These are phyloP conservation scores for Fragilariopsis cylindrus DNA, from an alignment of 108 stramenopile genomes.

Conservation along the genomic window DNA sequence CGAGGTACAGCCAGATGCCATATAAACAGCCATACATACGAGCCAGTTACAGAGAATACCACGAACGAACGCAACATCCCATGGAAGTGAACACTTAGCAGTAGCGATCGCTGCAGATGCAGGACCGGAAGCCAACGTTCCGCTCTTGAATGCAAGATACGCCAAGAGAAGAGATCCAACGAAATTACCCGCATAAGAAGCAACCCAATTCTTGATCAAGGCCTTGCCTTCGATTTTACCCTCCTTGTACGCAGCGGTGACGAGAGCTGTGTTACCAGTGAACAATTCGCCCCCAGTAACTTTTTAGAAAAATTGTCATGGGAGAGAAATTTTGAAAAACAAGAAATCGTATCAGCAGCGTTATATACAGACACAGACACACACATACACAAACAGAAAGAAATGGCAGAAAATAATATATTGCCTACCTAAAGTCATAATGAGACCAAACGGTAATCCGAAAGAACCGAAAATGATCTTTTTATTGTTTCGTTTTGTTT, in stretches of 20 bases:
- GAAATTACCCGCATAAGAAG: conserved; percentile 84
- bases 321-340: conserved; percentile 47
- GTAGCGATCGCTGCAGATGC: conserved; percentile 80
- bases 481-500: not conserved
- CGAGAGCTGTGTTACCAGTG: conserved; percentile 64
- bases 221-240: conserved; percentile 61
- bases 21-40: conserved; percentile 94
- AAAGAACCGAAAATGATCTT: conserved; percentile 83
- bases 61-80: conserved; percentile 84
- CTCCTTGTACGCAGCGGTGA: conserved; percentile 77
- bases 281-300: conserved; percentile 81
- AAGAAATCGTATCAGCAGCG: too few species aligned
- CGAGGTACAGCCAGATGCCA: conserved; percentile 80
- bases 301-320: too few species aligned
- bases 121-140: conserved; percentile 70
- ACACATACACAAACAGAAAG: too few species aligned
- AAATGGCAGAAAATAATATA: too few species aligned
- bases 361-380: too few species aligned
- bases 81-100: conserved; percentile 77
- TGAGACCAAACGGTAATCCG: conserved; percentile 86
- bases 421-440: conserved; percentile 63
- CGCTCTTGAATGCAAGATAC: conserved; percentile 70
- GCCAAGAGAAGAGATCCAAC: conserved; percentile 82
- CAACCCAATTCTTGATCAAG: conserved; percentile 74
- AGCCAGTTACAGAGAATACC: conserved; percentile 96